Conservation (phyloP, 1,139 yeast species). For the Ogataea hybrid region DNA sequence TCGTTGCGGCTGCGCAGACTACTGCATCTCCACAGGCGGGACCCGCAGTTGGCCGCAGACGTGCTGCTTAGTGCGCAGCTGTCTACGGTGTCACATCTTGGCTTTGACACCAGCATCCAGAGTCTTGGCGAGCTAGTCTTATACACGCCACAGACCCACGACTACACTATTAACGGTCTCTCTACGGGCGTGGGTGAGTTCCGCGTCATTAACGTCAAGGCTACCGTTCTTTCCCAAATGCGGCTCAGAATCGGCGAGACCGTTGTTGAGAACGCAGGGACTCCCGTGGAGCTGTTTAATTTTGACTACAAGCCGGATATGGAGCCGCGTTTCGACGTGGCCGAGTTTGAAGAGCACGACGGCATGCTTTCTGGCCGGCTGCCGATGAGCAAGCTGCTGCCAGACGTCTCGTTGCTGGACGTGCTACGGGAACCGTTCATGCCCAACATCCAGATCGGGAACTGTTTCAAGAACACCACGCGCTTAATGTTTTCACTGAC, state of each 20-base stretch:
- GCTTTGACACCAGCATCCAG: constrained; percentile 6
- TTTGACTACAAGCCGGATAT: no score
- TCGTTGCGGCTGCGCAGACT: neutral
- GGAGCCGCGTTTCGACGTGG: no score
- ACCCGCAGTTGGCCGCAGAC: constrained; percentile 11
- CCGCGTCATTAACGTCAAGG: constrained; percentile 4
- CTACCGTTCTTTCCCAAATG: constrained; percentile 9
- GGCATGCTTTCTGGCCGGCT: no score
- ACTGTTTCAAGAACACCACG: no score
- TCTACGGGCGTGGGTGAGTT: constrained; percentile 18
- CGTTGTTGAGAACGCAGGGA: no score
- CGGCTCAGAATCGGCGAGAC: constrained; percentile 7
- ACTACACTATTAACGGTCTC: constrained; percentile 6
- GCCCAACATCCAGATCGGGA: no score
- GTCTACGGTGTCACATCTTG: constrained; percentile 7
- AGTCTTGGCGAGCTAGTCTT: constrained; percentile 4
- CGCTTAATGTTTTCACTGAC: no score
- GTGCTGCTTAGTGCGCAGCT: constrained; percentile 13
- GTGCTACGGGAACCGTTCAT: no score
- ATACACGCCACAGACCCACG: constrained; percentile 4
- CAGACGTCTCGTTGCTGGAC: no score
- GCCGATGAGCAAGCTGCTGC: no score
- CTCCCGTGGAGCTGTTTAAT: no score
- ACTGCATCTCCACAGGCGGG: neutral
- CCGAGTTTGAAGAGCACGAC: no score